These are phyloP conservation scores for Canna indica DNA, from an alignment of 176 grass and related monocot species.

Conservation along the genomic window DNA sequence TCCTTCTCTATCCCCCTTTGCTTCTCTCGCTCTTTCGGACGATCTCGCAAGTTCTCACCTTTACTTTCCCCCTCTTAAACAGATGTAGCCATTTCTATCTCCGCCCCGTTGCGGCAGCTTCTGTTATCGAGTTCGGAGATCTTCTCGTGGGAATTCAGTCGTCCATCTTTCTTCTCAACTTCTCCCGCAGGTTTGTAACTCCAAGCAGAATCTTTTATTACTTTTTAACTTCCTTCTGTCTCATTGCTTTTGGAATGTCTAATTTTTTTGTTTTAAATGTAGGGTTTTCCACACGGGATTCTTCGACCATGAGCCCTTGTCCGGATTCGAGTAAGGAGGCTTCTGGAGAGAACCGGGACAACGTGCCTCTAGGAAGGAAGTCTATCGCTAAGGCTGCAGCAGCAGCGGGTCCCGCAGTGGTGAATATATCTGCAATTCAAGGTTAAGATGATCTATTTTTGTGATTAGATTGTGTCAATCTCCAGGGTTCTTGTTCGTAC, in stretches of 20 bases:
- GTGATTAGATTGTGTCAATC: neutral
- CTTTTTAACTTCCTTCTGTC: neutral
- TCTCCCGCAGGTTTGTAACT: neutral
- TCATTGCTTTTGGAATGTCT: neutral
- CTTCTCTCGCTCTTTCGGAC: neutral
- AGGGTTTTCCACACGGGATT: constrained; percentile 7
- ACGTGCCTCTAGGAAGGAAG: constrained; percentile 46
- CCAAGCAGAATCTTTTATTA: neutral
- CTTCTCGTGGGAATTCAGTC: neutral
- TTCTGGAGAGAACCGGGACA: constrained; percentile 32
- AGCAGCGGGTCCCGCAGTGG: constrained; percentile 56
- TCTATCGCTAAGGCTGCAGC: constrained; percentile 70
- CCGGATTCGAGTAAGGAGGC: neutral
- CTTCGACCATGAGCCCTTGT: neutral
- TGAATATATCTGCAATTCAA: constrained; percentile 49
- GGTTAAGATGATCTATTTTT: constrained; percentile 26
- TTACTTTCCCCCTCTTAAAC: neutral
- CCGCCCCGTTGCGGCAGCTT: neutral
- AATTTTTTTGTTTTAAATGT: neutral
- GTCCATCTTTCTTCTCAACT: neutral
- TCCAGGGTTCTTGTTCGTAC: neutral
- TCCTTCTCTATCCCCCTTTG: neutral
- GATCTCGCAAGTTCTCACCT: neutral
- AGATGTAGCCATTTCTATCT: neutral
- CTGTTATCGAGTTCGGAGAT: neutral